Percentiles rank a stretch among this genome's conserved stretches.
Evolutionary conservation across 2,329 filamentous ascomycete genomes (phyloP).

Genomic region (Hypoxylon sp.): DNA sequence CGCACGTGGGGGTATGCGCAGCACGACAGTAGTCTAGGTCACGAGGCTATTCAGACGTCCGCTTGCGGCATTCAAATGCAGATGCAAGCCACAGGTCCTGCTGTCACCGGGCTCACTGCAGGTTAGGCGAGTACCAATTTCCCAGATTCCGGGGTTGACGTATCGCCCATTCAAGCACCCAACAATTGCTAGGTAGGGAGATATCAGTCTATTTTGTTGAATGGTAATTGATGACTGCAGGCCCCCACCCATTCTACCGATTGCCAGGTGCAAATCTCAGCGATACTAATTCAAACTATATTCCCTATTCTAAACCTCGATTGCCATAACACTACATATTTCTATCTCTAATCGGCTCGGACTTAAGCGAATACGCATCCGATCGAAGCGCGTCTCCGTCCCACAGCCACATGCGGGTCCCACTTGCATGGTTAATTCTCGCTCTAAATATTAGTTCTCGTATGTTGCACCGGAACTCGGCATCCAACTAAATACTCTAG

Average conservation of each 20-base stretch:
- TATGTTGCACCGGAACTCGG: not conserved
- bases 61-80: constrained; percentile 35
- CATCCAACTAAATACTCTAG: not conserved
- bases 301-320: not conserved
- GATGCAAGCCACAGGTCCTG: constrained; percentile 34
- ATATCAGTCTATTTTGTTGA: constrained; percentile 17
- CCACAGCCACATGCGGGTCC: not conserved
- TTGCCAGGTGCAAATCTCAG: not conserved
- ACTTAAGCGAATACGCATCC: not conserved
- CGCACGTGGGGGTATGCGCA: constrained; percentile 48
- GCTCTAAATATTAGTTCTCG: constrained; percentile 1
- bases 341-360: not conserved
- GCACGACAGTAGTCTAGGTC: constrained; percentile 40
- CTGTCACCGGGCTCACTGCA: constrained; percentile 19
- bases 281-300: not conserved
- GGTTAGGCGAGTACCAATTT: constrained; percentile 17
- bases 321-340: not conserved
- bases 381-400: not conserved
- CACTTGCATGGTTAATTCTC: not conserved
- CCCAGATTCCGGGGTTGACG: constrained; percentile 4
- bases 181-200: too few relatives aligned
- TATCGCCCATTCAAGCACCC: constrained; percentile 19
- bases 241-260: not conserved
- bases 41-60: constrained; percentile 49
- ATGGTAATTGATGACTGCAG: constrained; percentile 2